phyloP scores from a whole-genome alignment of 768 basidiomycete genomes.

The Boletus subcaerulescens region DNA sequence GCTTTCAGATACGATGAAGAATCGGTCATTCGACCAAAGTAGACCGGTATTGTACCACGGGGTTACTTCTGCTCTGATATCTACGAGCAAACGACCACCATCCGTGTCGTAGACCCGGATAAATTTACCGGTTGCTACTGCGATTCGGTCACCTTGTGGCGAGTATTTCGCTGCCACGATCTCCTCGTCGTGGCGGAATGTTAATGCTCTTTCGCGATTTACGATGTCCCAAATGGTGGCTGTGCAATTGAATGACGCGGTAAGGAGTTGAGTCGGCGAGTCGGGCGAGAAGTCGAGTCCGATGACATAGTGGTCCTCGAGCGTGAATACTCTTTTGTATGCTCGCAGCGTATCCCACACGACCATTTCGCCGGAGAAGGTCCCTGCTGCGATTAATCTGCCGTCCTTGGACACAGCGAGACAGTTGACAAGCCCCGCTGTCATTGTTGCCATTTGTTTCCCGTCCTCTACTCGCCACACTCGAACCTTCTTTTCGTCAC shows the following conservation, averaged over 20 bases:
- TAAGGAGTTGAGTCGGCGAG: neutral
- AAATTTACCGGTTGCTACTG: neutral
- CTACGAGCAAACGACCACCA: neutral
- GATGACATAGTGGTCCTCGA: neutral
- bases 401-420: neutral
- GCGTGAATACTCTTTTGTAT: neutral
- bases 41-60: constrained; percentile 5
- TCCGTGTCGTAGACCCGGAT: neutral
- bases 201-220: neutral
- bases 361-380: neutral
- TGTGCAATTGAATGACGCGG: neutral
- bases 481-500: neutral
- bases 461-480: neutral
- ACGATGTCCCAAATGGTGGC: neutral
- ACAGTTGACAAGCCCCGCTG: neutral
- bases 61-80: neutral
- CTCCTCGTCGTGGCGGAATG: neutral
- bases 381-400: neutral
- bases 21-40: constrained; percentile 1
- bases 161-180: neutral
- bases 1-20: neutral
- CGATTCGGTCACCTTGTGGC: neutral
- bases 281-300: constrained; percentile 1
- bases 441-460: neutral
- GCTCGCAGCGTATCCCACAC: neutral